A percentile compares a stretch with the other conserved stretches of the same genome.
These are phyloP conservation scores for Ophiostoma sp. DNA, from an alignment of 2,329 filamentous ascomycete species.

Conservation along the genomic window DNA sequence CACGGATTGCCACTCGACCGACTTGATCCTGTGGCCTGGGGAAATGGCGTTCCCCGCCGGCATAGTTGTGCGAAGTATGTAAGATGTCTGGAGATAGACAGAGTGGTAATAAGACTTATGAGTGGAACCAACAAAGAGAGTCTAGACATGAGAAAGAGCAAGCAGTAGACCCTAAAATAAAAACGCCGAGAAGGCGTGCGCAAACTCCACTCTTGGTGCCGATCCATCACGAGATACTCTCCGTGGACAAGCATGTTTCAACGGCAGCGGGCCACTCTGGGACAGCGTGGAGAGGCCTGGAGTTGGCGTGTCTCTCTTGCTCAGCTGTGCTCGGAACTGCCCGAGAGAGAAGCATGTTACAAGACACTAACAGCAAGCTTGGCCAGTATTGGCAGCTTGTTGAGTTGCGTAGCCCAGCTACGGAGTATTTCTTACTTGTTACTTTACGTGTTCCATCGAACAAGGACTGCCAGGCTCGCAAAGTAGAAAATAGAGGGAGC, in stretches of 20 bases:
- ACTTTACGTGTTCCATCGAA: background rate
- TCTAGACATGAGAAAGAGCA: background rate
- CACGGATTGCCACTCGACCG: background rate
- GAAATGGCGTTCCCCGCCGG: background rate
- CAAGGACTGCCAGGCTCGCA: background rate
- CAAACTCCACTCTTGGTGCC: background rate
- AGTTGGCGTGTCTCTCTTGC: background rate
- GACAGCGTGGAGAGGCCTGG: background rate
- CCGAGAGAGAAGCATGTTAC: no score
- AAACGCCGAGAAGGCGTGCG: background rate
- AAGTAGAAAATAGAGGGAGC: background rate
- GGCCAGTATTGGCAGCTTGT: no score
- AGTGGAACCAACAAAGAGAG: background rate
- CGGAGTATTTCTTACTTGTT: background rate
- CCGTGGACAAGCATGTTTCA: background rate
- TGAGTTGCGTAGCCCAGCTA: no score
- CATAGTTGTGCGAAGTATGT: background rate
- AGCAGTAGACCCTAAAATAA: background rate
- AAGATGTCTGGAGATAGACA: background rate
- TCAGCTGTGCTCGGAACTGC: background rate
- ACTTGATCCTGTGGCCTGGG: background rate
- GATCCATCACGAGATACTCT: conserved; percentile 8
- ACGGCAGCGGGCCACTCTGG: conserved; percentile 1
- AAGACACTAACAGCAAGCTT: no score
- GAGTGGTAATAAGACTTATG: background rate